These are phyloP conservation scores for Musa beccarii DNA, from an alignment of 176 grass and related monocot genomes.

Conservation along the genomic window DNA sequence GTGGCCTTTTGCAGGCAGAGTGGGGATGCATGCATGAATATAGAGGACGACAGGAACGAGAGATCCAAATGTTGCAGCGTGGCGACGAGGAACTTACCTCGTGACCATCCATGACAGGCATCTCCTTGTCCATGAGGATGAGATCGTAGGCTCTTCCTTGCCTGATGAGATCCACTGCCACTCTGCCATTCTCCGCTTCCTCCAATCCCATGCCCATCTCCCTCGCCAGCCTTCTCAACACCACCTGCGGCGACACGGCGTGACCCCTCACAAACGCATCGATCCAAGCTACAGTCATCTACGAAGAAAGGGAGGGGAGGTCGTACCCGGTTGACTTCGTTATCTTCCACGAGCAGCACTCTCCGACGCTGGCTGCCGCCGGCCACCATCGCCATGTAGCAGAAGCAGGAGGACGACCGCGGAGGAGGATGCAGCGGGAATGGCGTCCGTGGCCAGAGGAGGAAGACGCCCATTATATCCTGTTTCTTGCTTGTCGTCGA, in stretches of 20 bases:
- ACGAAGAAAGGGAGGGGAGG: neutral
- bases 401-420: neutral
- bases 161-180: constrained; percentile 12
- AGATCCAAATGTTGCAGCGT: neutral
- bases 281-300: too few relatives aligned
- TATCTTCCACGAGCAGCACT: constrained; percentile 52
- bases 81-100: constrained; percentile 27
- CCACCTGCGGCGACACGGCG: constrained; percentile 17
- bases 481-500: neutral
- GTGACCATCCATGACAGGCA: constrained; percentile 58
- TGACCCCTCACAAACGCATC: neutral
- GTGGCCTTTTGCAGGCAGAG: constrained; percentile 29
- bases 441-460: neutral
- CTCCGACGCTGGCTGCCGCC: neutral
- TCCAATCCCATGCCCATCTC: constrained; percentile 23
- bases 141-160: constrained; percentile 27
- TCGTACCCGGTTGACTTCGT: constrained; percentile 28
- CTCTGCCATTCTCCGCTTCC: constrained; percentile 15
- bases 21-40: neutral
- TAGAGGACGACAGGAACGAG: neutral
- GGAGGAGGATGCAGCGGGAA: neutral
- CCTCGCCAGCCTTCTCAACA: constrained; percentile 32
- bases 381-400: neutral
- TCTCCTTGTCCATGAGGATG: constrained; percentile 51
- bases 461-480: neutral